Evolutionary conservation across 1,284 basidiomycete species (phyloP), one percentile per base, ranked within the genome.

Genomic region (Schizophyllum amplum): DNA sequence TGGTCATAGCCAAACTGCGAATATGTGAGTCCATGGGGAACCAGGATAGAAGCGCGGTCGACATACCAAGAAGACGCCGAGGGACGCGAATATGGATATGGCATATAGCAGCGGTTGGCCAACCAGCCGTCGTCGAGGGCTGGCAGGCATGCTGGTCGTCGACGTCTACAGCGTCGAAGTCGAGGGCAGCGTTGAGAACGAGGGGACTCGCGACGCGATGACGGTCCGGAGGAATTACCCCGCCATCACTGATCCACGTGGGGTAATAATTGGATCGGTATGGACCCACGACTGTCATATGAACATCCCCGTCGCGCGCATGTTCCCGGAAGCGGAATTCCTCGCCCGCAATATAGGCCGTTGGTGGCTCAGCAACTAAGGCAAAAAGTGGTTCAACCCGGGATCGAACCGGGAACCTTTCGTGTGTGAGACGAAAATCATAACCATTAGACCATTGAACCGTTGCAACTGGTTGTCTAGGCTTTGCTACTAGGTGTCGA

Each of bases 1-100:
- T 94, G 92, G 71, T 94, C 91, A 81, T 92, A 93, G 59, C 92
- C 92, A 71, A 93, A 94, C 90, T 84, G 69, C 21, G 48, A 21
- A n/a, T 66, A 65, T 25, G 65, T 54, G 52, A 55, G 63, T 53
- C 59, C 54, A 15, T 47, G 47, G 62, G 57, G 62, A 50, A 26
- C 53, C 51, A 48, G 51, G 47, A 24, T 50, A 52, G 51, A 27
- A 24, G 53, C 25, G 23, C 48, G 47, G 9, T 24, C 27, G 20
- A 74, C 83, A 66, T 62, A 94, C 90, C 60, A 92, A 76, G 67
- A 94, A 94, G 27, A 94, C 92, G 54, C 92, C 92, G 46, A 94
- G 72, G 72, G 86, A 90, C 61, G 88, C 90, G 63, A 94, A 94
- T 59, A 87, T 75, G 42, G 92, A 87, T 63, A 91, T 85, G 17